Evolutionary conservation across 169 alveolate genomes (phyloP).

Genomic region (Eimeria necatrix): DNA sequence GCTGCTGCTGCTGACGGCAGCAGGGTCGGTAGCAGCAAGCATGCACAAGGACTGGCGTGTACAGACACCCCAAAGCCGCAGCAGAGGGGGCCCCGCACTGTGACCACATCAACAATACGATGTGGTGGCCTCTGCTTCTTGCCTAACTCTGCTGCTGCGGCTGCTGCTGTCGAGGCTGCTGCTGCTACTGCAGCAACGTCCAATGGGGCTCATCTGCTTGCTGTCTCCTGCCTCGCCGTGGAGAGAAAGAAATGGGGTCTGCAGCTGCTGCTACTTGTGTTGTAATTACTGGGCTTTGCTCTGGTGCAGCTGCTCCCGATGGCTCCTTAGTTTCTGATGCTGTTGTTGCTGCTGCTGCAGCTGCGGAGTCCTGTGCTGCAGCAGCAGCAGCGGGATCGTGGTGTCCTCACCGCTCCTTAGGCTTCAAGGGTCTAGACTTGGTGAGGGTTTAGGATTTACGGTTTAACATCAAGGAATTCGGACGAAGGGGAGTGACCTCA

Average conservation of each 20-base stretch:
- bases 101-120: constrained; percentile 13
- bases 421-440: neutral
- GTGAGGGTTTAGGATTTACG: neutral
- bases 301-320: neutral
- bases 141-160: neutral
- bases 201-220: constrained; percentile 45
- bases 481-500: constrained; percentile 12
- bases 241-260: neutral
- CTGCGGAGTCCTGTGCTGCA: neutral
- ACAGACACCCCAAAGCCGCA: neutral
- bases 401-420: neutral
- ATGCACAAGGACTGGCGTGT: neutral
- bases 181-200: constrained; percentile 44
- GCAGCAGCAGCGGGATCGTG: constrained; percentile 31
- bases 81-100: neutral
- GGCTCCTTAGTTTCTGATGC: neutral
- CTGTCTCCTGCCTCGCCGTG: constrained; percentile 10
- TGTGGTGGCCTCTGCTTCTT: neutral
- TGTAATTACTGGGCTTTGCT: neutral
- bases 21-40: constrained; percentile 17
- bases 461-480: neutral
- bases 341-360: constrained; percentile 31
- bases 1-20: constrained; percentile 22
- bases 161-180: neutral
- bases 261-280: neutral